Evolutionary conservation across 192 early-diverging fungal genomes (phyloP), one percentile per base, ranked within the genome.

Genomic region (Chytriomyces sp.): DNA sequence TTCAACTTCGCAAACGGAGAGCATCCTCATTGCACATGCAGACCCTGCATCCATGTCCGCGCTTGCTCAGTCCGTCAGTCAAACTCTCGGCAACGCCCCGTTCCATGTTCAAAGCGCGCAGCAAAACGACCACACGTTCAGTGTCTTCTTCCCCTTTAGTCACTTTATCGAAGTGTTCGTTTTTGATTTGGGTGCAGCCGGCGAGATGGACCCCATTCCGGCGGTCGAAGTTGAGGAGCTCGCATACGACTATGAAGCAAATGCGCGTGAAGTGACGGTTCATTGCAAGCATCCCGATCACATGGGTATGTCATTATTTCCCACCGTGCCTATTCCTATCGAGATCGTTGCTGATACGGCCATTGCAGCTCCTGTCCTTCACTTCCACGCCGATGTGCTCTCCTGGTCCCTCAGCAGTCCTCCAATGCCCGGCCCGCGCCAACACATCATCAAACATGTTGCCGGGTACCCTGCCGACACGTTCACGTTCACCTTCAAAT

Each of bases 81-180:
- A 75, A 0, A 73, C 76, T 26, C 77, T 86, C 12, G 78, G 62
- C 14, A 44, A 77, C 7, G 68, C 65, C n/a, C 33, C 59, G 39
- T 74, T 80, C 4, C 75, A 70, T 10, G 52, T 59, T 17, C 78
- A 78, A 32, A 36, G 36, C 19, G 19, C 39, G 6, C 22, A 14
- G 17, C 61, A 74, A 6, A 82, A 81, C 33, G 79, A 78, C 5
- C 74, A 77, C 10, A 83, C 88, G 31, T 90, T 86, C 86, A 80
- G 85, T 19, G 75, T 81, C 0, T 64, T 92, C 5, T 90, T 85
- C 70, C 91, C 91, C 14, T 90, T 90, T 78, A 83, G 80, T 56
- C 77, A 83, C 22, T 87, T 87, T 69, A 63, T 89, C 31, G 83
- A 85, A 30, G 80, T 81, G 2, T 86, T 85, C 65, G 75, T 78